phyloP scores from a whole-genome alignment of 495 filamentous ascomycete genomes.

The Aspergillus incahuasiensis region DNA sequence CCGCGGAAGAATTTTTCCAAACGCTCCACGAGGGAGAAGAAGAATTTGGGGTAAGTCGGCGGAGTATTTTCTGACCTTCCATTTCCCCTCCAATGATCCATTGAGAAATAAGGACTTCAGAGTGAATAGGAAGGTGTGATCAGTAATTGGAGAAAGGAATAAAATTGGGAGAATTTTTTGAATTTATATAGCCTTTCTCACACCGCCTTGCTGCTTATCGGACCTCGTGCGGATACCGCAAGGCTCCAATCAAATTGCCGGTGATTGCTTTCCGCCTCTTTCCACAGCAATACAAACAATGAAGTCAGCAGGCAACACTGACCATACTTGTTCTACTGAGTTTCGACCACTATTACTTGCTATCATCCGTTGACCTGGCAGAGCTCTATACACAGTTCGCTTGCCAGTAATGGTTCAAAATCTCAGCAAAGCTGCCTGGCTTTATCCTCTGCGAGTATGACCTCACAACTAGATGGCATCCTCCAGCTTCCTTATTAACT shows the following conservation, averaged over 20 bases:
- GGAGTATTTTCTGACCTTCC: slow-evolving; percentile 39
- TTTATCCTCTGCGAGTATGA: slow-evolving; percentile 52
- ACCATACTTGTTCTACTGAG: too few relatives aligned
- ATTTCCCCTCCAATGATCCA: slow-evolving; percentile 48
- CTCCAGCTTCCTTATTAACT: background rate
- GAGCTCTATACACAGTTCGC: slow-evolving; percentile 4
- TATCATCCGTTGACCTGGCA: background rate
- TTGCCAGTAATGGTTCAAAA: slow-evolving; percentile 23
- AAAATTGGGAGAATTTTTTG: slow-evolving; percentile 19
- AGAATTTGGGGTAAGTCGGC: slow-evolving; percentile 51
- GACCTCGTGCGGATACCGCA: too few relatives aligned
- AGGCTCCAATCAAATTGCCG: slow-evolving; percentile 13
- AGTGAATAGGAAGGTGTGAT: slow-evolving; percentile 47
- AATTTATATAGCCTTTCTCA: slow-evolving; percentile 19
- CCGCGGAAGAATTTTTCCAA: slow-evolving; percentile 48
- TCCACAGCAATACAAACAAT: background rate
- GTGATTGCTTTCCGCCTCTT: background rate
- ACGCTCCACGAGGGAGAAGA: slow-evolving; percentile 42
- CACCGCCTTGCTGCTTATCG: slow-evolving; percentile 34
- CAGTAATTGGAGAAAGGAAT: slow-evolving; percentile 37
- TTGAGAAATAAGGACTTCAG: slow-evolving; percentile 34
- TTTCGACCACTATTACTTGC: background rate
- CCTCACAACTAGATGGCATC: background rate
- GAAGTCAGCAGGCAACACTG: slow-evolving; percentile 1
- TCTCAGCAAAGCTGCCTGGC: slow-evolving; percentile 42